A percentile compares a stretch with the other conserved stretches of the same genome.
These are phyloP conservation scores for Kuraishia hungarica DNA, from an alignment of 805 yeast genomes.

Conservation along the genomic window DNA sequence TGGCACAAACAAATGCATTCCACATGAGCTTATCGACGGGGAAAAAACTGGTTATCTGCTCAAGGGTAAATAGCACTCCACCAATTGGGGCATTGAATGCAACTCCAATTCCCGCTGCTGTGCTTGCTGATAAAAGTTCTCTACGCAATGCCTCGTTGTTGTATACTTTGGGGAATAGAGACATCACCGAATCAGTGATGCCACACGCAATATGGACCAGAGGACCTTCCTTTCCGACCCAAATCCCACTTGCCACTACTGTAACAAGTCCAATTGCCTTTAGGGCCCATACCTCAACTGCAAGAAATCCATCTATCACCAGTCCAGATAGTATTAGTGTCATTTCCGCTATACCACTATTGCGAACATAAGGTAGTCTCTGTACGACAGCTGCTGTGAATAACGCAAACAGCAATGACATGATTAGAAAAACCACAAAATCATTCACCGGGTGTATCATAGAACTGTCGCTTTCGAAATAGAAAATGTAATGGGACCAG, in stretches of 20 bases:
- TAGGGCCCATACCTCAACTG: conserved; percentile 38
- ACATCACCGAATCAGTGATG: conserved; percentile 32
- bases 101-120: conserved; percentile 78
- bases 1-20: conserved; percentile 77
- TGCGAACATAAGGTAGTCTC: conserved; percentile 28
- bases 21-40: conserved; percentile 63
- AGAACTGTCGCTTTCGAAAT: conserved; percentile 17
- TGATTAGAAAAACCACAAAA: conserved; percentile 26
- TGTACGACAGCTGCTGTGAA: conserved; percentile 24
- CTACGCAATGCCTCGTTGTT: conserved; percentile 53
- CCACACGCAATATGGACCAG: conserved; percentile 72
- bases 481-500: conserved; percentile 25
- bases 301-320: conserved; percentile 43
- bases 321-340: conserved; percentile 63
- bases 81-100: conserved; percentile 87
- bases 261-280: conserved; percentile 53
- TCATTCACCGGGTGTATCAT: conserved; percentile 15
- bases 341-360: conserved; percentile 70
- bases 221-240: conserved; percentile 88
- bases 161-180: conserved; percentile 19
- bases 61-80: conserved; percentile 74
- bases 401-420: conserved; percentile 29
- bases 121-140: conserved; percentile 63
- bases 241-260: conserved; percentile 67
- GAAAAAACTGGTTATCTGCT: conserved; percentile 57